phyloP scores from a whole-genome alignment of 306 rosid species.

The Sesbania bispinosa region DNA sequence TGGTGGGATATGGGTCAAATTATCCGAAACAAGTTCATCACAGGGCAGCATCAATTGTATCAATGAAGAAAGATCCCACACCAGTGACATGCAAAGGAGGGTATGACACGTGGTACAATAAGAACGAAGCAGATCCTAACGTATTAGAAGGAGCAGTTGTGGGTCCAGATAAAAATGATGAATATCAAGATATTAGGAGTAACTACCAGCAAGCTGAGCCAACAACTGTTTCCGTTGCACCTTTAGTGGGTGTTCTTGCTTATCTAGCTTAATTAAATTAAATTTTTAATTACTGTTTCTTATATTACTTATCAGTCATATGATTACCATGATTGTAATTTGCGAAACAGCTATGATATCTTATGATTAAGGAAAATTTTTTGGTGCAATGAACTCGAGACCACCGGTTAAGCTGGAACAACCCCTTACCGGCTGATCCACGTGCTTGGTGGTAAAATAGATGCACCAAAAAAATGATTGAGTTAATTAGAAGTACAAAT shows the following conservation, averaged over 20 bases:
- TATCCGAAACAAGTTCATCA: conserved; percentile 54
- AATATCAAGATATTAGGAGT: conserved; percentile 32
- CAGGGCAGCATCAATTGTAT: conserved; percentile 65
- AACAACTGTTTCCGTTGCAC: conserved; percentile 39
- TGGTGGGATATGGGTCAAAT: conserved; percentile 60
- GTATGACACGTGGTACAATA: conserved; percentile 33
- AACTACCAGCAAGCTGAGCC: conserved; percentile 49
- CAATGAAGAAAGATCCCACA: conserved; percentile 28
- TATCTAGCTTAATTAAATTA: conserved; percentile 29
- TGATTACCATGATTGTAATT: too few species aligned
- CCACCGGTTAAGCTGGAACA: too few species aligned
- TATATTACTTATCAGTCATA: too few species aligned
- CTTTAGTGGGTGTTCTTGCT: conserved; percentile 62
- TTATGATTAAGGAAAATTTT: too few species aligned
- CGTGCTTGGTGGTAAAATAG: too few species aligned
- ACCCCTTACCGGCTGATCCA: too few species aligned
- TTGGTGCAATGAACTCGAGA: too few species aligned
- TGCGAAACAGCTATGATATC: too few species aligned
- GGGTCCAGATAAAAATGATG: conserved; percentile 40
- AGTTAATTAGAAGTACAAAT: too few species aligned
- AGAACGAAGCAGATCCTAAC: conserved; percentile 49
- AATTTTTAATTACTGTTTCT: too few species aligned
- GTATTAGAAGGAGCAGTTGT: conserved; percentile 53
- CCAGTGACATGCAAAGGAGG: conserved; percentile 52
- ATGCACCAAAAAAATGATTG: too few species aligned